A percentile compares a stretch with the other conserved stretches of the same genome.
These are phyloP conservation scores for Pseudopithomyces chartarum DNA, from an alignment of 2,329 filamentous ascomycete genomes.

Conservation along the genomic window DNA sequence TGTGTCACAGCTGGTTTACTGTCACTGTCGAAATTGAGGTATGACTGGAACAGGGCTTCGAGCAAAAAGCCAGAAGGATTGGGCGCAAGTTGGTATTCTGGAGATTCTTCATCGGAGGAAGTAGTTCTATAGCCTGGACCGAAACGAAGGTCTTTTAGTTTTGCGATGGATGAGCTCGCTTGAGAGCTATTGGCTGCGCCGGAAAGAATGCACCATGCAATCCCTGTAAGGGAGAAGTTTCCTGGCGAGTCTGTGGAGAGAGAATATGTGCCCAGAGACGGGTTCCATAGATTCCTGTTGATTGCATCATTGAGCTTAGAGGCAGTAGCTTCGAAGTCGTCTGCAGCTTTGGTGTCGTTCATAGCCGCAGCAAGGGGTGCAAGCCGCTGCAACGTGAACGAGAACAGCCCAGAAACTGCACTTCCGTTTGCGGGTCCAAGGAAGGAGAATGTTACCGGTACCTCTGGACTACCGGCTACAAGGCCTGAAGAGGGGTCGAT, in stretches of 20 bases:
- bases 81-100: conserved; percentile 36
- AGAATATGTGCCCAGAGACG: conserved; percentile 36
- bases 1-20: conserved; percentile 19
- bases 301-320: conserved; percentile 27
- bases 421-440: conserved; percentile 37
- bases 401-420: conserved; percentile 28
- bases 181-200: conserved; percentile 41
- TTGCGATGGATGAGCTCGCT: conserved; percentile 30
- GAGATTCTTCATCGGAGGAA: conserved; percentile 14
- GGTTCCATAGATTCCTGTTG: conserved; percentile 42
- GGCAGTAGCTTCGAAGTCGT: conserved; percentile 25
- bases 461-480: conserved; percentile 18
- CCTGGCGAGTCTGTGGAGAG: conserved; percentile 24
- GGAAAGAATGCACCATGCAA: conserved; percentile 41
- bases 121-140: conserved; percentile 43
- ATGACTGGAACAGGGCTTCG: conserved; percentile 38
- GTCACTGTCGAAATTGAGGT: conserved; percentile 17
- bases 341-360: conserved; percentile 31
- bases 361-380: conserved; percentile 36
- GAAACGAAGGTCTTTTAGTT: conserved; percentile 37
- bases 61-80: conserved; percentile 55
- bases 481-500: conserved; percentile 34
- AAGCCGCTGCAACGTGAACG: conserved; percentile 31
- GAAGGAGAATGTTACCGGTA: conserved; percentile 17
- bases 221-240: conserved; percentile 42